Evolutionary conservation across 345 rosid species (phyloP).

Genomic region (Boechera divaricarpa): DNA sequence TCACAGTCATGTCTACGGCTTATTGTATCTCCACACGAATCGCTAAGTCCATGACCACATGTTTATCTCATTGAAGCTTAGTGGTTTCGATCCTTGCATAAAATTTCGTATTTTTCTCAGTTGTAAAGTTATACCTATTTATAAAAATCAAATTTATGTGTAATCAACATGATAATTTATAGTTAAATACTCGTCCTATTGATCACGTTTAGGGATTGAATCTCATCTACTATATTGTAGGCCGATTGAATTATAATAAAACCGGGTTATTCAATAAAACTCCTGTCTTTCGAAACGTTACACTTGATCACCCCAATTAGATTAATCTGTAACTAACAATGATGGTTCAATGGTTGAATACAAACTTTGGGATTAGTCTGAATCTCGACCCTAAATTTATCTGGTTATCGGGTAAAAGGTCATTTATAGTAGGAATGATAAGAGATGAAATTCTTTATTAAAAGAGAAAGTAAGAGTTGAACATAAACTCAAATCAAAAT

Average conservation of each 20-base stretch:
- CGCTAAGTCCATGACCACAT: constrained; percentile 44
- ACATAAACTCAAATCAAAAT: too few species aligned
- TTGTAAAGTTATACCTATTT: constrained; percentile 2
- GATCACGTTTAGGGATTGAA: background rate
- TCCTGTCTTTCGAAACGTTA: background rate
- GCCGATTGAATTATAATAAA: background rate
- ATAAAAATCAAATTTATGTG: background rate
- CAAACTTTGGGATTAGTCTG: too few species aligned
- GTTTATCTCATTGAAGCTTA: constrained; percentile 15
- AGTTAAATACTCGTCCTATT: background rate
- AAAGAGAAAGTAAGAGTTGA: too few species aligned
- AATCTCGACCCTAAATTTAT: too few species aligned
- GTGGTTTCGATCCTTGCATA: background rate
- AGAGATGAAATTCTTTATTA: too few species aligned
- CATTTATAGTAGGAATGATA: too few species aligned
- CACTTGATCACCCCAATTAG: background rate
- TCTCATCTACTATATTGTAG: background rate
- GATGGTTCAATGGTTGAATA: too few species aligned
- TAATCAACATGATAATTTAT: background rate
- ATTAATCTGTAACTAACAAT: too few species aligned
- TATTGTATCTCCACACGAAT: constrained; percentile 62
- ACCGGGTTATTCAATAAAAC: too few species aligned
- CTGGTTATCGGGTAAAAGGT: too few species aligned
- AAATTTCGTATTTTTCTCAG: background rate
- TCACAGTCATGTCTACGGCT: constrained; percentile 71